Evolutionary conservation across 2,329 filamentous ascomycete genomes (phyloP), one percentile per base, ranked within the genome.

Genomic region (Emergomyces africanus): DNA sequence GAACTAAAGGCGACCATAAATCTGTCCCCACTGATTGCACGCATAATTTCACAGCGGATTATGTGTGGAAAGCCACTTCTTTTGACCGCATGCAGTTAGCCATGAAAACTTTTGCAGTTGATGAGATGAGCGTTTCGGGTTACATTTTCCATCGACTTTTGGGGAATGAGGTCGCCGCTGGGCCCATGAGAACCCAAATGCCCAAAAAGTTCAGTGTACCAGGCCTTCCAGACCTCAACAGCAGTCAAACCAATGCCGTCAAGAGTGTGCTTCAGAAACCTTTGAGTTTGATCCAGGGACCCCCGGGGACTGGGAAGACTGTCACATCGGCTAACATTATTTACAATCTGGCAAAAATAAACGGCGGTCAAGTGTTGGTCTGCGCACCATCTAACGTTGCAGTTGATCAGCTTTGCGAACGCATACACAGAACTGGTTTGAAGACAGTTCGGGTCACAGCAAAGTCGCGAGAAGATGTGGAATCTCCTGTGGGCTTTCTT

Each of bases 61-160:
- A 99, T 69, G 94, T 99, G 59, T 99, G 94, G 94, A 99, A 99
- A 72, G 94, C 95, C 15, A 99, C 95, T 0, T 97, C 92, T 0
- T 99, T 99, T 71, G 94, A 99, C 70, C 91, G 94, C 63, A 99
- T 99, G 94, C 94, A 99, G 73, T 84, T 91, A 65, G 95, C 94
- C 58, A 97, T 99, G 92, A 97, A 96, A 80, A 97, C 90, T 0
- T 99, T 99, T 71, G 94, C 94, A 5, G 85, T 97, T 50, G 92
- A 99, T 66, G 94, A 99, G 74, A 89, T 95, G 87, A 96, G 91
- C 69, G 92, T 99, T 49, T 97, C 94, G 25, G 94, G 94, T 42
- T 99, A 96, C 75, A 96, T 99, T 64, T 99, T 97, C 78, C 94
- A 99, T 72, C 94, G 94, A 65, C 82, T 99, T 25, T 83, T 99